Percentiles rank a stretch among this genome's conserved stretches.
phyloP scores from a whole-genome alignment of 805 yeast species.

The Priceomyces haplophilus region DNA sequence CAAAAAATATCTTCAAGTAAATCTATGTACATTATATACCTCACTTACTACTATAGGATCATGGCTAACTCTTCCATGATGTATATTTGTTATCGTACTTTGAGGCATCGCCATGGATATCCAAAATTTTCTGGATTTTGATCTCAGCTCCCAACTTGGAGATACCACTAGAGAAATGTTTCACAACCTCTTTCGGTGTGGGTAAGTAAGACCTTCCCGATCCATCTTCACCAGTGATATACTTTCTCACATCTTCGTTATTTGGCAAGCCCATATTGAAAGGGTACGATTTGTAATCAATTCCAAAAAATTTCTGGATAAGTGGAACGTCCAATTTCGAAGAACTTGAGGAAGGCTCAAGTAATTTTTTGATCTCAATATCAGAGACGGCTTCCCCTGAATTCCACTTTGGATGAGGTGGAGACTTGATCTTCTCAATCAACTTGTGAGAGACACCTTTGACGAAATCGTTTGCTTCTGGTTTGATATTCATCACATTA shows the following conservation, averaged over 20 bases:
- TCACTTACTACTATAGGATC: neutral
- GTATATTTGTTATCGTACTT: constrained; percentile 42
- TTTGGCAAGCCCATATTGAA: constrained; percentile 78
- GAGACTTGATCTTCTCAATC: constrained; percentile 56
- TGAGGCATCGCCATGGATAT: constrained; percentile 49
- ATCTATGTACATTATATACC: constrained; percentile 11
- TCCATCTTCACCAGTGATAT: constrained; percentile 67
- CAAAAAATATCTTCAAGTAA: constrained; percentile 1
- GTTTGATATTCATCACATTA: constrained; percentile 57
- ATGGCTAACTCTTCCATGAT: constrained; percentile 32
- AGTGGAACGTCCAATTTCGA: constrained; percentile 32
- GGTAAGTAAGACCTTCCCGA: constrained; percentile 64
- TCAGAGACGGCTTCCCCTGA: constrained; percentile 13
- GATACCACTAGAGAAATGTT: constrained; percentile 54
- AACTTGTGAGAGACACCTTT: constrained; percentile 64
- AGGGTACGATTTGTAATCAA: constrained; percentile 48
- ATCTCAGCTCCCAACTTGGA: constrained; percentile 57
- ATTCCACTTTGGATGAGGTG: constrained; percentile 33
- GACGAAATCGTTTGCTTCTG: constrained; percentile 56
- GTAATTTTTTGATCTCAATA: constrained; percentile 18
- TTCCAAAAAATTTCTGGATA: constrained; percentile 37
- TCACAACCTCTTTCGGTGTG: constrained; percentile 63
- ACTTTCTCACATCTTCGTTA: constrained; percentile 59
- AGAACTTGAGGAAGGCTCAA: constrained; percentile 18
- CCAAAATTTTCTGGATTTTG: constrained; percentile 59